Evolutionary conservation across 2,329 filamentous ascomycete genomes (phyloP).

Genomic region (Trichothecium roseum): DNA sequence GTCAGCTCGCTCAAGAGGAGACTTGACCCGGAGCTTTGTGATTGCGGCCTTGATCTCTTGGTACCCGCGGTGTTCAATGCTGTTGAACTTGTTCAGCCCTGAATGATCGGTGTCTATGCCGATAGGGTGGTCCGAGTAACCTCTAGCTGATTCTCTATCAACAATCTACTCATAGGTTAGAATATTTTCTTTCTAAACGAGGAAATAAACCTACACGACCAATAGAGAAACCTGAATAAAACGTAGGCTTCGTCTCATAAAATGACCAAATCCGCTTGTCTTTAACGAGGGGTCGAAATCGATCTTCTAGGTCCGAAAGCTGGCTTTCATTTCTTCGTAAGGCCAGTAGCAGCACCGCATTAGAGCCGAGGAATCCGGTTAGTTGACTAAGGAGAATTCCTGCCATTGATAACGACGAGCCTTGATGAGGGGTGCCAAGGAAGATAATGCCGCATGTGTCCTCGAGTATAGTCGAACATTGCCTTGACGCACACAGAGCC

Average conservation of each 20-base stretch:
- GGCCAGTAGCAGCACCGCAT: slow-evolving; percentile 4
- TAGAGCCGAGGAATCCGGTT: slow-evolving; percentile 7
- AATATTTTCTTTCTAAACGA: not conserved
- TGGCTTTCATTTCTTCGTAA: slow-evolving; percentile 3
- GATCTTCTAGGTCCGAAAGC: slow-evolving; percentile 3
- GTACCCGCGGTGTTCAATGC: slow-evolving; percentile 5
- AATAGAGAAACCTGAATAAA: slow-evolving; percentile 5
- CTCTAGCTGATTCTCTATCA: slow-evolving; percentile 4
- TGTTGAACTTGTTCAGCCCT: slow-evolving; percentile 9
- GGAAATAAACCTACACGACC: slow-evolving; percentile 7
- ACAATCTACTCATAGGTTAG: slow-evolving; percentile 5
- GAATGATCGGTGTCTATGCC: slow-evolving; percentile 10
- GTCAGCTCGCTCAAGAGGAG: slow-evolving; percentile 10
- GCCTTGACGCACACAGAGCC: slow-evolving; percentile 3
- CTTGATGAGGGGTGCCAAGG: slow-evolving; percentile 9
- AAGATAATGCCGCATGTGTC: slow-evolving; percentile 9
- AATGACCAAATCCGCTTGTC: slow-evolving; percentile 6
- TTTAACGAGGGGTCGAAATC: not conserved
- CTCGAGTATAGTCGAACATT: slow-evolving; percentile 4
- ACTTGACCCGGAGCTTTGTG: slow-evolving; percentile 9
- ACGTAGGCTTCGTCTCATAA: slow-evolving; percentile 10
- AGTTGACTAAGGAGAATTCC: slow-evolving; percentile 3
- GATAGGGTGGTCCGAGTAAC: not conserved
- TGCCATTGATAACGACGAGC: slow-evolving; percentile 4
- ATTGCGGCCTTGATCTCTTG: no score